Conservation (phyloP, 495 filamentous ascomycete species). For the Neurospora hispaniola region DNA sequence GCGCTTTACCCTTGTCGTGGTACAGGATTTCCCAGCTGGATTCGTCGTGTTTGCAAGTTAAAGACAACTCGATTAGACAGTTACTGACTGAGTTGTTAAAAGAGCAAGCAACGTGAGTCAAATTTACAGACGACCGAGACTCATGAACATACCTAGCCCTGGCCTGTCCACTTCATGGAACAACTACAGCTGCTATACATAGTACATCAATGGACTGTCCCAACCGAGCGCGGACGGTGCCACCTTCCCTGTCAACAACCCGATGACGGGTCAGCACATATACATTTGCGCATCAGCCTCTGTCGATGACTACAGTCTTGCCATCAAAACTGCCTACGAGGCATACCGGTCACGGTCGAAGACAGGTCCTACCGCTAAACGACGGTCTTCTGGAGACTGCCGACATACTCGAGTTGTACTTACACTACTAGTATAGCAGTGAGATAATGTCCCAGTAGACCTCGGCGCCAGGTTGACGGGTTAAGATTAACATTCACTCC, state of each 20-base stretch:
- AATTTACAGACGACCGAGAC: not conserved
- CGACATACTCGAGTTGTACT: constrained; percentile 30
- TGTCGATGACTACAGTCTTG: constrained; percentile 44
- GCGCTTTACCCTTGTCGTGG: not conserved
- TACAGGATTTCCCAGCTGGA: not conserved
- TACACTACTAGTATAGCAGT: no score
- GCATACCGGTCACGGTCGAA: constrained; percentile 58
- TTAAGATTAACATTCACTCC: no score
- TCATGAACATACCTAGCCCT: not conserved
- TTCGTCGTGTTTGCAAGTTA: not conserved
- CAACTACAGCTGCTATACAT: no score
- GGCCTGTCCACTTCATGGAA: constrained; percentile 17
- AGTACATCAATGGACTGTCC: constrained; percentile 49
- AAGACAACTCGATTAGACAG: not conserved
- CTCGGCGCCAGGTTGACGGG: no score
- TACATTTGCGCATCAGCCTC: constrained; percentile 50
- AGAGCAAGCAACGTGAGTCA: not conserved
- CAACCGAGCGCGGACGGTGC: constrained; percentile 34
- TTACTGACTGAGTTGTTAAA: not conserved
- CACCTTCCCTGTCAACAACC: constrained; percentile 53
- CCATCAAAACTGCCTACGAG: constrained; percentile 47
- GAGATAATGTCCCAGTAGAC: no score
- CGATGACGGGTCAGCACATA: constrained; percentile 43
- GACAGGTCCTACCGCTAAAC: constrained; percentile 44
- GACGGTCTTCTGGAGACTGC: constrained; percentile 58